Evolutionary conservation across 2,329 filamentous ascomycete species (phyloP).

Genomic region (Hypoxylon sp.): DNA sequence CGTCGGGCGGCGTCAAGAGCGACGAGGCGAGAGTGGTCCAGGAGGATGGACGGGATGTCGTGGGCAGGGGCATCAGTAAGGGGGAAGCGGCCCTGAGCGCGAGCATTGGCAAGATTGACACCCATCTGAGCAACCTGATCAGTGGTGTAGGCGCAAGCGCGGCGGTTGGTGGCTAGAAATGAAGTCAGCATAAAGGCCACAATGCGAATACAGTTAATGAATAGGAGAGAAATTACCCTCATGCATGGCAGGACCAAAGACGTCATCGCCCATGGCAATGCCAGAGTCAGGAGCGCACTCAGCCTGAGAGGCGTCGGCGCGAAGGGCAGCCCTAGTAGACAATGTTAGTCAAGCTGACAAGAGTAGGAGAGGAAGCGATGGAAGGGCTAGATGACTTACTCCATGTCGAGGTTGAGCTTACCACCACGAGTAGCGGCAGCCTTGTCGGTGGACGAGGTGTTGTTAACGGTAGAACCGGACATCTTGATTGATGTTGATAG

Average conservation of each 20-base stretch:
- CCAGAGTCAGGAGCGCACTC: slow-evolving; percentile 17
- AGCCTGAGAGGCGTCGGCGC: no score
- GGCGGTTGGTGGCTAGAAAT: neutral
- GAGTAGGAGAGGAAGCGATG: neutral
- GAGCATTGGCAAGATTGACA: slow-evolving; percentile 43
- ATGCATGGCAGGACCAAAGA: no score
- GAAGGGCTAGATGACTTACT: slow-evolving; percentile 1
- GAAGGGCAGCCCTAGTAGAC: no score
- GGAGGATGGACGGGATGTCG: slow-evolving; percentile 40
- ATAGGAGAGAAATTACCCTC: no score
- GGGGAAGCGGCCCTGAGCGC: slow-evolving; percentile 48
- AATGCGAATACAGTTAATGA: neutral
- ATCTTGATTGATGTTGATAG: no score
- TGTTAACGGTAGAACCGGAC: no score
- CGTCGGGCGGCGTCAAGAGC: slow-evolving; percentile 44
- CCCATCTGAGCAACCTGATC: slow-evolving; percentile 46
- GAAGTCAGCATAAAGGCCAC: slow-evolving; percentile 3
- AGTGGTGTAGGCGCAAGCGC: neutral
- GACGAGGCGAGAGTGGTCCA: slow-evolving; percentile 47
- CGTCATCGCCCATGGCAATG: neutral
- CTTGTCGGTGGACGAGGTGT: no score
- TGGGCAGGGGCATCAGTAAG: slow-evolving; percentile 41
- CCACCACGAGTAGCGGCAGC: no score
- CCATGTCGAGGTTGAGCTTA: no score
- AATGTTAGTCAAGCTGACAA: no score